Evolutionary conservation across 352 stramenopile genomes (phyloP).

Genomic region (Peronospora tabacina): DNA sequence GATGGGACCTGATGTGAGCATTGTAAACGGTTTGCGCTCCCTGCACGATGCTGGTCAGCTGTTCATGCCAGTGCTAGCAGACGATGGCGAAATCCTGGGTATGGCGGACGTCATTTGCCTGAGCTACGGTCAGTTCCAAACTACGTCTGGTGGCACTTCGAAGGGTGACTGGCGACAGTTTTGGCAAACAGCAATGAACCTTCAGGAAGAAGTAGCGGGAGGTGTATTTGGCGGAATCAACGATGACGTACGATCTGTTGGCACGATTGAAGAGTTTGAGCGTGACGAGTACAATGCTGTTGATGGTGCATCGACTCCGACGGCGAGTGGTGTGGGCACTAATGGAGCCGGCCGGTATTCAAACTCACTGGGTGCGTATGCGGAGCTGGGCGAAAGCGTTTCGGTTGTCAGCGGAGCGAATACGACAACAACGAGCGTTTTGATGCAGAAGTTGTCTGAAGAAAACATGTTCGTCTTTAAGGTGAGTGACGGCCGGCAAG

Average conservation of each 20-base stretch:
- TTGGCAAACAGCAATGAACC: constrained; percentile 82
- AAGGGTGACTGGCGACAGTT: constrained; percentile 84
- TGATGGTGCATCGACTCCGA: constrained; percentile 22
- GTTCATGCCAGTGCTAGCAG: constrained; percentile 77
- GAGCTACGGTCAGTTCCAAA: constrained; percentile 84
- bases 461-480: constrained; percentile 84
- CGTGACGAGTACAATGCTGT: constrained; percentile 62
- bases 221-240: constrained; percentile 54
- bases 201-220: constrained; percentile 72
- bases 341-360: constrained; percentile 39
- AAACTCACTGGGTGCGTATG: constrained; percentile 55
- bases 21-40: constrained; percentile 76
- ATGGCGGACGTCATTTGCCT: constrained; percentile 86
- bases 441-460: constrained; percentile 59
- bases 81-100: constrained; percentile 71
- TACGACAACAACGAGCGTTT: constrained; percentile 62
- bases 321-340: constrained; percentile 30
- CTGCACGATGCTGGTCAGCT: constrained; percentile 81
- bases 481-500: constrained; percentile 69
- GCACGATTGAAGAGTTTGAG: constrained; percentile 87
- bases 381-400: constrained; percentile 78
- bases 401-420: constrained; percentile 80
- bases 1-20: constrained; percentile 63
- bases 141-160: constrained; percentile 54
- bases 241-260: constrained; percentile 72